Evolutionary conservation across 2,329 filamentous ascomycete species (phyloP), one percentile per base, ranked within the genome.

Genomic region (Pseudopithomyces chartarum): DNA sequence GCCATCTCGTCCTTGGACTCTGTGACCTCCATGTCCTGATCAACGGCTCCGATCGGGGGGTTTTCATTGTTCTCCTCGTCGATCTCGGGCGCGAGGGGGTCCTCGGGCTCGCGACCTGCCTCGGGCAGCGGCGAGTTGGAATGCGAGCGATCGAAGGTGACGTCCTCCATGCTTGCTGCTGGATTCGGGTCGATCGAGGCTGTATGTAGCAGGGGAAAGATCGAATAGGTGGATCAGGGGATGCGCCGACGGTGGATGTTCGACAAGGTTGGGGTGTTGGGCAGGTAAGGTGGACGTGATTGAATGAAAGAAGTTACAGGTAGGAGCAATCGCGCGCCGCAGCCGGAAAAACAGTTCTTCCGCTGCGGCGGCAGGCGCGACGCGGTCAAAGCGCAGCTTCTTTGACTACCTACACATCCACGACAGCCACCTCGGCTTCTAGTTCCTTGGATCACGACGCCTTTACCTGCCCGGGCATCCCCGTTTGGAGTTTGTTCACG

Each of bases 1-100:
- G 68, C 68, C 67, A 69, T 68, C 51, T 69, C 76, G 32, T 73
- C 69, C 44, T 73, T 71, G 39, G 71, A 64, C 52, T 78, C 78
- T 17, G 73, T 75, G 42, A 73, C 73, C 55, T 81, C 81, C 71
- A 79, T 78, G 52, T 82, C 80, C 54, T 77, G 74, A 26, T 73
- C 66, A 7, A 80, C 76, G 12, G 77, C 73, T 15, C 69, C 75
- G 49, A 79, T 69, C 3, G 79, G 78, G 26, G 79, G 76, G 40
- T 76, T 78, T 13, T 74, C 71, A 20, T 76, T 73, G 56, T 82
- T 75, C 60, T 82, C 81, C 65, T 82, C 79, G 40, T 82, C 80
- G 34, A 81, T 73, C 40, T 78, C 78, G 15, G 80, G 80, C 44
- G 75, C 73, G 48, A 80, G 70, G 32, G 79, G 77, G 61, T 82